Conservation (phyloP, 805 yeast genomes). For the Saccharomycopsis sp. region DNA sequence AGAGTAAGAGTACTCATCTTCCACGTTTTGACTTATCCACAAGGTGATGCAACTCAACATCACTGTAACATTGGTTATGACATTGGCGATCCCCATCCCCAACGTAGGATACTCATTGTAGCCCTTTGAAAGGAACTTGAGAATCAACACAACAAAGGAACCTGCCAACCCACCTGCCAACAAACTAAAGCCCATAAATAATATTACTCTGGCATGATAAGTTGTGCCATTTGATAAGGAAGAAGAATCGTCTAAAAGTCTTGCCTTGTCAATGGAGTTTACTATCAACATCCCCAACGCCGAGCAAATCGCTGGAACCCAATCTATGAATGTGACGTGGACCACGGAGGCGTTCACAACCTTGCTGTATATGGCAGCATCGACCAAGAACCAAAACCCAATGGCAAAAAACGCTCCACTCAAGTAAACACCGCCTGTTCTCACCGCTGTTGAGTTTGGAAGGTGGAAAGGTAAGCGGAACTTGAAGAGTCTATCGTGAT, state of each 20-base stretch:
- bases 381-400: constrained; percentile 85
- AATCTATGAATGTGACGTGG: constrained; percentile 86
- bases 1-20: constrained; percentile 92
- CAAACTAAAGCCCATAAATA: constrained; percentile 86
- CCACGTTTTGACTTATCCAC: constrained; percentile 93
- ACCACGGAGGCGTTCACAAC: constrained; percentile 78
- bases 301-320: constrained; percentile 90
- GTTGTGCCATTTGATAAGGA: constrained; percentile 41
- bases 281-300: constrained; percentile 79
- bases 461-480: constrained; percentile 52
- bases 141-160: constrained; percentile 74
- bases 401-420: constrained; percentile 71
- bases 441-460: constrained; percentile 61
- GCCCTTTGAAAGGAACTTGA: constrained; percentile 74
- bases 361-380: constrained; percentile 78
- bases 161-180: constrained; percentile 94
- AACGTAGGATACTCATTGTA: constrained; percentile 73
- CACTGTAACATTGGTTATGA: constrained; percentile 65
- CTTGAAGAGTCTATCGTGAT: constrained; percentile 49
- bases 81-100: constrained; percentile 90
- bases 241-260: constrained; percentile 29
- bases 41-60: constrained; percentile 83
- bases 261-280: constrained; percentile 37
- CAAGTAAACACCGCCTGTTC: constrained; percentile 69
- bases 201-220: constrained; percentile 88